phyloP scores from a whole-genome alignment of 1,284 basidiomycete species.

The Ceratobasidium sp. region DNA sequence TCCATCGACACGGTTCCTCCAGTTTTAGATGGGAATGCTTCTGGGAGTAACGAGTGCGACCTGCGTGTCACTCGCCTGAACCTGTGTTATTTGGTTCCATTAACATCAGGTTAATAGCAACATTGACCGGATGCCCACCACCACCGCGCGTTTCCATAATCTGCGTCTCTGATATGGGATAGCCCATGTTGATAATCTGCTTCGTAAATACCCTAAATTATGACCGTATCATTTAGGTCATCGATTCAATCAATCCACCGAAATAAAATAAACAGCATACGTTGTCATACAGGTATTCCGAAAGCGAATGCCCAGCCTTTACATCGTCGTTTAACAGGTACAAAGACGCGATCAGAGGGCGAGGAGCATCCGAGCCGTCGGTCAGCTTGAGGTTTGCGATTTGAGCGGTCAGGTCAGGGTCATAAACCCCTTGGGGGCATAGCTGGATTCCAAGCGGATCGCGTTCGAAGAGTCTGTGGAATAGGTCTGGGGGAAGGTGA shows the following conservation, averaged over 20 bases:
- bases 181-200: conserved; percentile 25
- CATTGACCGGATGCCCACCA: conserved; percentile 6
- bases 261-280: neutral
- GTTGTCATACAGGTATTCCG: conserved; percentile 3
- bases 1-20: neutral
- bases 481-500: conserved; percentile 3
- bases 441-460: neutral
- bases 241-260: neutral
- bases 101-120: neutral
- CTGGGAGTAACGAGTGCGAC: neutral
- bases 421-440: neutral
- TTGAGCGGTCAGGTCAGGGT: conserved; percentile 1
- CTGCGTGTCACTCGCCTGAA: conserved; percentile 5
- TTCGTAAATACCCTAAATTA: conserved; percentile 10
- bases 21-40: neutral
- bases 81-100: neutral
- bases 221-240: conserved; percentile 9
- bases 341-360: neutral
- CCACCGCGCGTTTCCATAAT: conserved; percentile 30
- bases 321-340: conserved; percentile 24
- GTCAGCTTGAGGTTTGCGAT: conserved; percentile 10
- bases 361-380: neutral
- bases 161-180: conserved; percentile 18
- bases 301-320: neutral
- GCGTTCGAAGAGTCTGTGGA: conserved; percentile 18